Evolutionary conservation across 2,329 filamentous ascomycete species (phyloP), one percentile per base, ranked within the genome.

Genomic region (Fusarium sp.): DNA sequence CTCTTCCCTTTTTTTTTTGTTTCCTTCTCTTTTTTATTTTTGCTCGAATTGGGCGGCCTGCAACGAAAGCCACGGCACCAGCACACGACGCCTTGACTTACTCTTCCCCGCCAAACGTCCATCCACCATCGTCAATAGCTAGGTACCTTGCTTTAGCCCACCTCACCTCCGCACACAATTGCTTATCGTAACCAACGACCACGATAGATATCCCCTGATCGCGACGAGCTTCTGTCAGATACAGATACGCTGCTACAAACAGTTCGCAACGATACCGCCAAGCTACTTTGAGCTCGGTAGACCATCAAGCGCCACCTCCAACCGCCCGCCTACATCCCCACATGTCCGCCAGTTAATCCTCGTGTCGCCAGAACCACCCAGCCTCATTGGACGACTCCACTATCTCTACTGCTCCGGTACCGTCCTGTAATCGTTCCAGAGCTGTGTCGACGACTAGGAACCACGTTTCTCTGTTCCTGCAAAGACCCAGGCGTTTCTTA

Each of bases 341-440:
- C 73, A 74, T 75, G 72, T 63, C 73, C 53, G 55, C 71, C 68
- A 71, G 73, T 72, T 74, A 65, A 68, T 62, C 69, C 72, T 74
- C 72, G 72, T 74, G 64, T 74, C 65, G 71, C 63, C 64, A 71
- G 66, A 66, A 73, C 65, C 71, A 71, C 68, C 67, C 69, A 63
- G 72, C 66, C 63, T 74, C 63, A 74, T 75, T 74, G 73, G 73
- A 71, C 71, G 49, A 73, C 73, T 72, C 73, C 73, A 73, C 73
- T 68, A 65, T 66, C 55, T 70, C 58, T 64, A 62, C 61, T 64
- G 68, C 59, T 68, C 69, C 58, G 56, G 56, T 55, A 49, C 66
- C 60, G 67, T 66, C 54, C 65, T 71, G 63, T 60, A 69, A 66
- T 63, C 60, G 60, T 70, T 59, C 61, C 70, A 51, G 69, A 64